A percentile compares a stretch with the other conserved stretches of the same genome.
These are phyloP conservation scores for Fusarium nodosum DNA, from an alignment of 2,329 filamentous ascomycete genomes.

Conservation along the genomic window DNA sequence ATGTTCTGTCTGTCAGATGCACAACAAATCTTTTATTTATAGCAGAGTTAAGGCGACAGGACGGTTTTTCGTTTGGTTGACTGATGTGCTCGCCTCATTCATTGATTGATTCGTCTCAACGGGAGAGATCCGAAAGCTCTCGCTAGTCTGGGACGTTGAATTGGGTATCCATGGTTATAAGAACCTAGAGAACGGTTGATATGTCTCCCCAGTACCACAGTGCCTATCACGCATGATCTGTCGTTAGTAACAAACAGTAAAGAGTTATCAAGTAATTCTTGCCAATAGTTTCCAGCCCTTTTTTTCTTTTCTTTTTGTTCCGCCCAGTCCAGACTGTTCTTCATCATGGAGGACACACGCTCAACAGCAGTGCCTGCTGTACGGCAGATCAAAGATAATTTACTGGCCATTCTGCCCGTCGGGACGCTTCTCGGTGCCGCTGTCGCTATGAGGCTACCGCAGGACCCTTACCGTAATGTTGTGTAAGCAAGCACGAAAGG, in stretches of 20 bases:
- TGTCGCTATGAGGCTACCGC: constrained; percentile 33
- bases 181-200: constrained; percentile 8
- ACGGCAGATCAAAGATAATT: constrained; percentile 14
- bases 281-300: not conserved
- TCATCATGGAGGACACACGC: constrained; percentile 17
- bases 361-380: constrained; percentile 2
- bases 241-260: not conserved
- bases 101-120: not conserved
- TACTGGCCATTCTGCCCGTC: constrained; percentile 24
- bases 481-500: constrained; percentile 32
- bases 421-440: constrained; percentile 39
- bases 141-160: constrained; percentile 12
- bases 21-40: constrained; percentile 21
- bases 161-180: constrained; percentile 27
- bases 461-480: constrained; percentile 21
- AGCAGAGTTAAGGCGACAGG: not conserved
- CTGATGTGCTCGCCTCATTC: not conserved
- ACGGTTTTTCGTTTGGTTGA: constrained; percentile 8
- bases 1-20: not conserved
- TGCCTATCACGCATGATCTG: constrained; percentile 2
- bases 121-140: not conserved
- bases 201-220: constrained; percentile 1
- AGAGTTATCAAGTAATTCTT: not conserved
- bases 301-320: not conserved
- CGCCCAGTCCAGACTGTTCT: not conserved